A percentile compares a stretch with the other conserved stretches of the same genome.
These are phyloP conservation scores for Apophysomyces ossiformis DNA, from an alignment of 371 early-diverging fungal genomes.

Conservation along the genomic window DNA sequence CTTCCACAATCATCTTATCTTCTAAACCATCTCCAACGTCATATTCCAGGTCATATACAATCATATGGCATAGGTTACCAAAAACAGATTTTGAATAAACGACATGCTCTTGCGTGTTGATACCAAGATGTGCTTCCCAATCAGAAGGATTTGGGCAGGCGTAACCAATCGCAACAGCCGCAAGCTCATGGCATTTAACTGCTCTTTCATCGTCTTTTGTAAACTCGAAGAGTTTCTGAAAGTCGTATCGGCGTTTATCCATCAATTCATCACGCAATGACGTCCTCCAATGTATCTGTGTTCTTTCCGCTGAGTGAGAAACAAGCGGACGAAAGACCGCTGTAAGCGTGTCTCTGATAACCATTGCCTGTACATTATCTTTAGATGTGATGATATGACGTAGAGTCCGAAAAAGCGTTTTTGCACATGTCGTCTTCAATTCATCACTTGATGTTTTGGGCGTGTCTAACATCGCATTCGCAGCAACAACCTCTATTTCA, in stretches of 20 bases:
- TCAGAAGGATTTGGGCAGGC: slow-evolving; percentile 8
- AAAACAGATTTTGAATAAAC: slow-evolving; percentile 20
- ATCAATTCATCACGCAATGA: slow-evolving; percentile 21
- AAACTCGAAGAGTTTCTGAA: slow-evolving; percentile 26
- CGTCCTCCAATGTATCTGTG: slow-evolving; percentile 16
- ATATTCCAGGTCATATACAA: slow-evolving; percentile 34
- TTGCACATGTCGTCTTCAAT: slow-evolving; percentile 9
- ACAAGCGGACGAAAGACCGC: slow-evolving; percentile 22
- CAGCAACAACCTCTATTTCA: neutral
- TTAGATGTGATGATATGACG: slow-evolving; percentile 24
- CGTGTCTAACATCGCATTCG: neutral
- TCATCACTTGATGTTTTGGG: neutral
- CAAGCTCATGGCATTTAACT: slow-evolving; percentile 32
- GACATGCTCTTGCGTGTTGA: slow-evolving; percentile 14
- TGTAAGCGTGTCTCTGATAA: slow-evolving; percentile 27
- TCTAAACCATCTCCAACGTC: slow-evolving; percentile 1
- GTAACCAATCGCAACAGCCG: slow-evolving; percentile 38
- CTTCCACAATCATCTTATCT: neutral
- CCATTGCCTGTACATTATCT: slow-evolving; percentile 26
- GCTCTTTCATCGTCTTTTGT: slow-evolving; percentile 33
- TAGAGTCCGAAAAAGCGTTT: slow-evolving; percentile 15
- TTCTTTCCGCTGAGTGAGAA: neutral
- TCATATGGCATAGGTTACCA: slow-evolving; percentile 41
- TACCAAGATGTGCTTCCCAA: slow-evolving; percentile 24
- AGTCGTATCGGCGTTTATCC: slow-evolving; percentile 22